Evolutionary conservation across 306 rosid species (phyloP), one percentile per base, ranked within the genome.

Genomic region (Albizia julibrissin): DNA sequence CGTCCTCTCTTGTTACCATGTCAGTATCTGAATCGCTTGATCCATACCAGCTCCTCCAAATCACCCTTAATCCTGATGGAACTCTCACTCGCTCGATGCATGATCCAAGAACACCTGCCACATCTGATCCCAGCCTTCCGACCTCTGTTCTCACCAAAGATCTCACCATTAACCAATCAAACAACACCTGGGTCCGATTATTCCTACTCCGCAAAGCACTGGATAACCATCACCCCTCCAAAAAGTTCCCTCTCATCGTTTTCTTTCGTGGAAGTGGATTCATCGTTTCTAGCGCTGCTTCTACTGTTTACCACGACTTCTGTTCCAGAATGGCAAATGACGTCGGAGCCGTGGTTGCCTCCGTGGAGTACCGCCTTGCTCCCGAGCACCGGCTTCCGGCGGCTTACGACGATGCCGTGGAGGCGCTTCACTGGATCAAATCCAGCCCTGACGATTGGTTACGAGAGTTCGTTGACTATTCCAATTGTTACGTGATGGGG

Each of bases 191-290:
- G 76, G 64, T 86, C 10, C 80, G 90, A 22, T 14, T 89, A 43
- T 91, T 73, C 88, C 82, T 89, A 1, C 87, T 91, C 21, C 74
- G 72, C 6, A 33, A 39, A 14, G 81, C 56, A 49, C 76, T 82
- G 1, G 75, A 78, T 46, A 12, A 69, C 52, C 3, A 71, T 40
- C n/a, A 64, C 52, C 10, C 52, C 18, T 1, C 64, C 22, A 49
- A 61, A 1, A 80, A 87, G 66, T 80, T 87, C 1, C 91, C 94
- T 47, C 86, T 89, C 46, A 74, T 85, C 26, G 27, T 89, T 43
- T 83, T 65, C 86, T 91, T 58, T 75, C 92, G 85, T 22, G 92
- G 88, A 0, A 85, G 95, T 39, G 91, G 90, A 6, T 91, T 89
- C 79, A 33, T 86, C 0, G 0, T 66, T 0, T 3, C 12, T 0